These are phyloP conservation scores for Rhizopogon roseolus DNA, from an alignment of 768 basidiomycete genomes.

Conservation along the genomic window DNA sequence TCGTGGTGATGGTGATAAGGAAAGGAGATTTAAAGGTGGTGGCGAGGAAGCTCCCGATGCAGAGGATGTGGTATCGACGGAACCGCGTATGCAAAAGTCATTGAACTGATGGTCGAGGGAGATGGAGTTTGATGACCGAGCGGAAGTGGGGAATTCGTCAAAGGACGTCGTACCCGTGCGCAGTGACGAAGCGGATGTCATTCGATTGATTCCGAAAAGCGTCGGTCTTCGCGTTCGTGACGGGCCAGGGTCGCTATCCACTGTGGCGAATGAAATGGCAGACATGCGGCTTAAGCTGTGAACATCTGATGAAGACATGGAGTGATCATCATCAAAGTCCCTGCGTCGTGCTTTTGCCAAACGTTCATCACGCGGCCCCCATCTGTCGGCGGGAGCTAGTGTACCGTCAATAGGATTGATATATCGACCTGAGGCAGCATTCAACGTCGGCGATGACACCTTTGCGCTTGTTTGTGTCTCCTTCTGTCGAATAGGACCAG, in stretches of 20 bases:
- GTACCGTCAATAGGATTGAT: conserved; percentile 31
- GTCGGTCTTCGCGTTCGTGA: conserved; percentile 59
- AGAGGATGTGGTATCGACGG: conserved; percentile 54
- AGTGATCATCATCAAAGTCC: conserved; percentile 88
- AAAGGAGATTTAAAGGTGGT: conserved; percentile 70
- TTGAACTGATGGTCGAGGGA: conserved; percentile 73
- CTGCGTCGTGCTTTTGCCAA: conserved; percentile 73
- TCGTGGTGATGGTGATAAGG: conserved; percentile 62
- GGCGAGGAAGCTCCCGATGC: conserved; percentile 67
- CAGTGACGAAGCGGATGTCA: conserved; percentile 72
- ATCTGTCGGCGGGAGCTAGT: conserved; percentile 39
- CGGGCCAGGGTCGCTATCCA: conserved; percentile 85
- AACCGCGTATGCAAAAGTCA: conserved; percentile 70
- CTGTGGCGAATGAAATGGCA: conserved; percentile 75
- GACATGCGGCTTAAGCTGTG: conserved; percentile 73
- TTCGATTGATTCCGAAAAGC: conserved; percentile 64
- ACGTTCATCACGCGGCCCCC: conserved; percentile 49
- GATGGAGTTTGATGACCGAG: conserved; percentile 76
- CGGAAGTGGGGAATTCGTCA: conserved; percentile 68
- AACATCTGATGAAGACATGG: conserved; percentile 85
- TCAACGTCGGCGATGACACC: conserved; percentile 44
- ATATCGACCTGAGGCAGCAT: conserved; percentile 61
- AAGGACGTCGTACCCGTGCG: conserved; percentile 53
- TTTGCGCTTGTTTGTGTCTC: conserved; percentile 37
- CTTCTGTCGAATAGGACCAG: conserved; percentile 62